Evolutionary conservation across 2,329 filamentous ascomycete genomes (phyloP).

Genomic region (Fonsecaea nubica): DNA sequence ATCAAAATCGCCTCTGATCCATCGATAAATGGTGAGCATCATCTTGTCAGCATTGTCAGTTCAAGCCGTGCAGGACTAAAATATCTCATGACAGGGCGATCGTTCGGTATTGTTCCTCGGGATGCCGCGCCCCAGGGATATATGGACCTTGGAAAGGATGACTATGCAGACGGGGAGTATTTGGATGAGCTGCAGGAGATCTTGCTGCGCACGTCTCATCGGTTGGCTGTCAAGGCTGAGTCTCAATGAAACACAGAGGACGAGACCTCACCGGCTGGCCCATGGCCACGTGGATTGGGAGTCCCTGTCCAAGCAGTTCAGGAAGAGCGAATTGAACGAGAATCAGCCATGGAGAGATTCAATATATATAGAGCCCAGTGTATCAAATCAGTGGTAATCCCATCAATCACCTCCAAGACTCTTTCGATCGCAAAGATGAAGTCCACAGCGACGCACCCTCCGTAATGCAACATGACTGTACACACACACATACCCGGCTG

Average conservation of each 20-base stretch:
- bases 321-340: background rate
- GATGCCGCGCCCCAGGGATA: constrained; percentile 4
- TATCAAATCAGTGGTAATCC: too few relatives aligned
- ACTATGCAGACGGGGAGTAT: background rate
- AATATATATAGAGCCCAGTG: too few relatives aligned
- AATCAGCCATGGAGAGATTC: background rate
- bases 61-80: too few relatives aligned
- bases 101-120: constrained; percentile 17
- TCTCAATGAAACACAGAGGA: background rate
- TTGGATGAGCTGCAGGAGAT: constrained; percentile 10
- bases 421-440: too few relatives aligned
- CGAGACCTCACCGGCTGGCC: too few relatives aligned
- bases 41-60: too few relatives aligned
- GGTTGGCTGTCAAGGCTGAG: constrained; percentile 1
- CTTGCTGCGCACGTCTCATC: constrained; percentile 5
- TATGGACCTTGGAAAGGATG: constrained; percentile 7
- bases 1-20: constrained; percentile 18
- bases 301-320: background rate
- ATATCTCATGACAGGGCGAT: background rate
- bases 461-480: too few relatives aligned
- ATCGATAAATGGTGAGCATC: constrained; percentile 22
- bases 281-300: background rate
- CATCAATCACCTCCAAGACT: too few relatives aligned
- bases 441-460: too few relatives aligned
- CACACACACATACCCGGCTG: too few relatives aligned